Evolutionary conservation across 2,329 filamentous ascomycete species (phyloP).

Genomic region (Colletotrichum costaricense): DNA sequence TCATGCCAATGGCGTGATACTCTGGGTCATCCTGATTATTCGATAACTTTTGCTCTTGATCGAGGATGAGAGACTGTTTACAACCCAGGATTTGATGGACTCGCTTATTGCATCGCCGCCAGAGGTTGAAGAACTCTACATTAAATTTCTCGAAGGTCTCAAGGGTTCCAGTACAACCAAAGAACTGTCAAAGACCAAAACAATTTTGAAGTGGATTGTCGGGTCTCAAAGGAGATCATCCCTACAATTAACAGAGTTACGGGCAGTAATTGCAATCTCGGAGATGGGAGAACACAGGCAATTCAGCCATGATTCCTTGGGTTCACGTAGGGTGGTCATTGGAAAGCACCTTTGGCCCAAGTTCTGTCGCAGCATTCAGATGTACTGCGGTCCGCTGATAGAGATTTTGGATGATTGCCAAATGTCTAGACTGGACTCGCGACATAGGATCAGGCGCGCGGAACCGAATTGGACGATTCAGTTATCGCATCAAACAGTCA

Average conservation of each 20-base stretch:
- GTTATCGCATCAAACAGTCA: neutral
- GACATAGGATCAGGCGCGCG: neutral
- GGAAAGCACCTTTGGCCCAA: too few relatives aligned
- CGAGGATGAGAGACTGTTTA: accelerated
- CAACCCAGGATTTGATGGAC: accelerated
- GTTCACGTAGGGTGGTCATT: too few relatives aligned
- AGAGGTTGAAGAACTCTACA: neutral
- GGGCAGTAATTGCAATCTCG: neutral
- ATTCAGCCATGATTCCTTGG: too few relatives aligned
- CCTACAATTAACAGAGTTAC: neutral
- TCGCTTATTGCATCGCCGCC: neutral
- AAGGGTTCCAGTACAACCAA: neutral
- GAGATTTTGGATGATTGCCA: neutral
- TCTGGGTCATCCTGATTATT: neutral
- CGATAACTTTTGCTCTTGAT: neutral
- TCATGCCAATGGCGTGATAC: neutral
- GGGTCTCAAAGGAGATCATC: neutral
- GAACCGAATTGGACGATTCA: neutral
- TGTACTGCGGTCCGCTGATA: neutral
- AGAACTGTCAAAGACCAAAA: neutral
- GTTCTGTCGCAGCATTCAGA: neutral
- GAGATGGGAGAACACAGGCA: too few relatives aligned
- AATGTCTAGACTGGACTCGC: neutral
- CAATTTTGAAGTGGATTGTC: neutral
- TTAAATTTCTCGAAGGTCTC: neutral